A percentile compares a stretch with the other conserved stretches of the same genome.
phyloP scores from a whole-genome alignment of 805 yeast species.

The Ogataea naganishii region DNA sequence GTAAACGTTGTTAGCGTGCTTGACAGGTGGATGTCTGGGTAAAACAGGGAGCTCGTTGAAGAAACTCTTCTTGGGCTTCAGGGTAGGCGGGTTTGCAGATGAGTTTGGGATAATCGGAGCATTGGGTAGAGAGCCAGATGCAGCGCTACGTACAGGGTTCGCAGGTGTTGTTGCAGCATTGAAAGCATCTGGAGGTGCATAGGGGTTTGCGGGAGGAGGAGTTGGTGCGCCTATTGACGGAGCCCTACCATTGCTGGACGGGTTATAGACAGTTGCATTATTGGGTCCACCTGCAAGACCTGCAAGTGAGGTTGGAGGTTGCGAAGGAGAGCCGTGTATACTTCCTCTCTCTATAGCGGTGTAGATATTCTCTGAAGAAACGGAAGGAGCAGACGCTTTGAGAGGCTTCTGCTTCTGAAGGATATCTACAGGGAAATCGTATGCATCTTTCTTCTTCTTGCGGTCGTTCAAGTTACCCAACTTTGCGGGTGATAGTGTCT shows the following conservation, averaged over 20 bases:
- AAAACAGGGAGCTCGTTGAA: constrained; percentile 50
- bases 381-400: constrained; percentile 27
- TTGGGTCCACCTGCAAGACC: too few relatives aligned
- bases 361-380: constrained; percentile 20
- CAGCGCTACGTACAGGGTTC: too few relatives aligned
- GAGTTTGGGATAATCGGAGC: constrained; percentile 1
- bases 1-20: constrained; percentile 17
- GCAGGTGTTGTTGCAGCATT: not conserved
- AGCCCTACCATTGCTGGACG: too few relatives aligned
- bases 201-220: not conserved
- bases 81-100: not conserved
- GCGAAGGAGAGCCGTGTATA: constrained; percentile 4
- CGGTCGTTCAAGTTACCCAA: constrained; percentile 29
- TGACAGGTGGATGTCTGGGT: constrained; percentile 14
- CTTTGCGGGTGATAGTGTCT: too few relatives aligned
- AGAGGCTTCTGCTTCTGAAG: constrained; percentile 32
- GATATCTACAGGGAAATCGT: constrained; percentile 60
- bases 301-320: constrained; percentile 5
- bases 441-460: constrained; percentile 65
- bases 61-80: constrained; percentile 30
- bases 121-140: too few relatives aligned
- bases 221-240: not conserved
- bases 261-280: constrained; percentile 1
- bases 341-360: constrained; percentile 15
- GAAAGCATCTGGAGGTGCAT: constrained; percentile 1